A percentile compares a stretch with the other conserved stretches of the same genome.
Evolutionary conservation across 2,329 filamentous ascomycete species (phyloP).

Genomic region (Aureobasidium sp.): DNA sequence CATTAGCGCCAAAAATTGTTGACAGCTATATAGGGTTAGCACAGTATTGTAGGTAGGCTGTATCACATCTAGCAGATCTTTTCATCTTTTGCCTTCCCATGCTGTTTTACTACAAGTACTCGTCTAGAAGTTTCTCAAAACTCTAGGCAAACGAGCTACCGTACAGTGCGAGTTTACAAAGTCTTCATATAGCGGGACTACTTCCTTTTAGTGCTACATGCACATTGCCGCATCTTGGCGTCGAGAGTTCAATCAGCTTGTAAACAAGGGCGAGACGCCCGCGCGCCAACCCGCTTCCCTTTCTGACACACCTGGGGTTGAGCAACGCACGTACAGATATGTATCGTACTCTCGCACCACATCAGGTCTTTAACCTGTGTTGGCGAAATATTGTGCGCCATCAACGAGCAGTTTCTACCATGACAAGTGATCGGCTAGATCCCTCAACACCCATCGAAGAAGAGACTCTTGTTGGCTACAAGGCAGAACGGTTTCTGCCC

Average conservation of each 20-base stretch:
- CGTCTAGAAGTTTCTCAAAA: no score
- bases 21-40: no score
- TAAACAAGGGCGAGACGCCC: neutral
- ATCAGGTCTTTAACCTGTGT: neutral
- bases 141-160: no score
- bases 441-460: slow-evolving; percentile 23
- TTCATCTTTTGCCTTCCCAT: no score
- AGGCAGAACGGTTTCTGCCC: slow-evolving; percentile 32
- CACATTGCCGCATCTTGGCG: neutral
- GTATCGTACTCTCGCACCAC: neutral
- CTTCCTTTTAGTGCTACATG: no score
- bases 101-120: no score
- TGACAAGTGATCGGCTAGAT: slow-evolving; percentile 1
- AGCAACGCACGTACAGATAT: neutral
- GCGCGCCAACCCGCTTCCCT: neutral
- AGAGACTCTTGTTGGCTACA: slow-evolving; percentile 24
- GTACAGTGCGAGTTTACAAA: no score
- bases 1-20: no score
- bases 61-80: no score
- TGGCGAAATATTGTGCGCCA: neutral
- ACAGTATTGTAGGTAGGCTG: no score
- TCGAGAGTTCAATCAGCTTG: neutral
- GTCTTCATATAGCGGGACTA: no score
- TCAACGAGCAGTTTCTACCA: neutral
- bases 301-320: neutral